Evolutionary conservation across 208 protist genomes (phyloP), one percentile per base, ranked within the genome.

Genomic region (Trypanosoma avium): DNA sequence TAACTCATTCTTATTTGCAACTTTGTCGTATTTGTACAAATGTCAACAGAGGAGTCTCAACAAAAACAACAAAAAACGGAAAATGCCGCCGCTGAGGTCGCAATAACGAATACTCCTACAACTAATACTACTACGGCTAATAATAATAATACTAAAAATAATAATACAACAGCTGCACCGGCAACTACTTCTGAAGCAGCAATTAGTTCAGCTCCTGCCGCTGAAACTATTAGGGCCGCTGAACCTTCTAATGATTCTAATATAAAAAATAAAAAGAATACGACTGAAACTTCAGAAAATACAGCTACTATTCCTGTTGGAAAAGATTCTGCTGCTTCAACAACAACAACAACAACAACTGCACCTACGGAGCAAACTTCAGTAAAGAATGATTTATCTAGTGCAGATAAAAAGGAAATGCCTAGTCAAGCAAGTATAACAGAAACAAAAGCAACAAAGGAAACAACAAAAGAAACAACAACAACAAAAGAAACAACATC

Each of bases 331-430:
- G 27, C n/a, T 12, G 5, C 12, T 19, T 5, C 12, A 22, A 21
- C 21, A 15, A 61, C 56, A 21, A 35, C 59, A 47, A 43, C 61
- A 45, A 60, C 24, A 38, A n/a, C 27, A 6, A 21, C 32, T 6
- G 47, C 47, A 8, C 27, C 43, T 32, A 32, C 26, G 21, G n/a
- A 22, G 1, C 46, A 42, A 45, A 24, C 57, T 42, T 10, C 57
- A 32, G 50, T 7, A 19, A 36, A 54, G 48, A 35, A 22, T 5
- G 8, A 19, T 54, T 5, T 15, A 30, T 3, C 7, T 36, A 15
- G 4, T 32, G 53, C 13, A 22, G 35, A 29, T 1, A n/a, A 19
- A 22, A 47, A 43, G 35, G 36, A 22, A 43, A 17, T 24, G 17
- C 17, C n/a, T 59, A 36, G 46, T 27, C 10, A 7, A 32, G 12